Percentiles rank a stretch among this genome's conserved stretches.
Evolutionary conservation across 345 rosid species (phyloP).

Genomic region (Sonneratia caseolaris): DNA sequence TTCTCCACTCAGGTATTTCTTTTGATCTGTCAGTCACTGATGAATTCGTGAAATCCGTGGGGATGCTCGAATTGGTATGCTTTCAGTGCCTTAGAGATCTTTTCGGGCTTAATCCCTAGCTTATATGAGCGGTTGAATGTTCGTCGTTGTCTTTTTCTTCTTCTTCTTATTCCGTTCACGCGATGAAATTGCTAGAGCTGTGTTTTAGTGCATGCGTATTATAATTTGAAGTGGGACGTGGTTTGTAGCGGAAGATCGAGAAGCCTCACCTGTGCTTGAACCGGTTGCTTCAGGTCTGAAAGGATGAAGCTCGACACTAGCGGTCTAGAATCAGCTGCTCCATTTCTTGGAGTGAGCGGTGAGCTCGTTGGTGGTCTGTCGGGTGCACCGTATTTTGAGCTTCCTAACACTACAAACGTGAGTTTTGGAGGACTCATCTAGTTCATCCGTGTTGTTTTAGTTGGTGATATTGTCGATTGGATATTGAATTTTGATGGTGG

Average conservation of each 20-base stretch:
- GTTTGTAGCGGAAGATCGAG: neutral
- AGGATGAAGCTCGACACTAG: conserved; percentile 82
- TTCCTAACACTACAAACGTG: conserved; percentile 66
- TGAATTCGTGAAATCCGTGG: neutral
- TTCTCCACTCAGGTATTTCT: neutral
- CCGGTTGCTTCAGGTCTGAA: conserved; percentile 11
- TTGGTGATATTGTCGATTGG: neutral
- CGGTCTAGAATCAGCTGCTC: conserved; percentile 53
- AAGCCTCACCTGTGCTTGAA: neutral
- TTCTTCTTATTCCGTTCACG: no score
- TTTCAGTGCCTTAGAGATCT: neutral
- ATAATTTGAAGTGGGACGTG: neutral
- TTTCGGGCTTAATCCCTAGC: neutral
- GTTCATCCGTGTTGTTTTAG: neutral
- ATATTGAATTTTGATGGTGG: neutral
- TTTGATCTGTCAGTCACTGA: neutral
- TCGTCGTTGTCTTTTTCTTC: neutral
- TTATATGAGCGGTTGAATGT: neutral
- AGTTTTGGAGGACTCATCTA: conserved; percentile 15
- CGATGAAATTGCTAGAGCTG: neutral
- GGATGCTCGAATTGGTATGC: neutral
- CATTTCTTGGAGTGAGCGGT: conserved; percentile 19
- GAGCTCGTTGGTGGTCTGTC: conserved; percentile 40
- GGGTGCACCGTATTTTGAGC: conserved; percentile 47
- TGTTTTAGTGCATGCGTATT: neutral